Conservation (phyloP, 768 basidiomycete genomes). For the Lanmaoa rubissima region DNA sequence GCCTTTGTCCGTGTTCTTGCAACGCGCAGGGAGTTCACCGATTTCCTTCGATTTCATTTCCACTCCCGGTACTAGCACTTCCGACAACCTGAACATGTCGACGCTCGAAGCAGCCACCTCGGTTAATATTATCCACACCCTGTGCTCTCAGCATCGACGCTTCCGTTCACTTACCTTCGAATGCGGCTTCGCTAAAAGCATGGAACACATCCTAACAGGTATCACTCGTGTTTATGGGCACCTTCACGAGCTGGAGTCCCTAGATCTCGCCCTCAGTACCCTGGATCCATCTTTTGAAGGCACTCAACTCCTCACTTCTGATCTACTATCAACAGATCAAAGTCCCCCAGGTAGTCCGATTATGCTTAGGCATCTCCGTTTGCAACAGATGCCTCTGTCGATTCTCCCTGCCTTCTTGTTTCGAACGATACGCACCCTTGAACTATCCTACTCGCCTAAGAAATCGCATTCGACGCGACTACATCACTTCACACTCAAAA, state of each 20-base stretch:
- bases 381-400: constrained; percentile 42
- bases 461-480: constrained; percentile 15
- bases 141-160: constrained; percentile 26
- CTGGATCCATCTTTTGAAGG: constrained; percentile 28
- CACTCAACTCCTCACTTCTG: constrained; percentile 23
- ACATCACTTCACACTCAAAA: constrained; percentile 36
- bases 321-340: constrained; percentile 16
- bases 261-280: constrained; percentile 30
- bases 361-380: constrained; percentile 34
- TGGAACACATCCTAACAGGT: constrained; percentile 26
- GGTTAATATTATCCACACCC: constrained; percentile 23
- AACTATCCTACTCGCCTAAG: constrained; percentile 40
- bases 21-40: constrained; percentile 34
- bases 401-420: constrained; percentile 38
- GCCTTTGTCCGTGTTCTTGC: constrained; percentile 32
- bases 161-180: constrained; percentile 36
- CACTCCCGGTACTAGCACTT: constrained; percentile 7
- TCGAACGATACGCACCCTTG: constrained; percentile 40
- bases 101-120: constrained; percentile 20
- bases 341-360: constrained; percentile 1
- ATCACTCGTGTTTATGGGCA: constrained; percentile 13
- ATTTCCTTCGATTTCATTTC: constrained; percentile 38
- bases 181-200: constrained; percentile 30
- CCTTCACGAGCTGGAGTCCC: constrained; percentile 27
- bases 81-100: constrained; percentile 13